Conservation (phyloP, 2,329 filamentous ascomycete genomes). For the Clarireedia paspali region DNA sequence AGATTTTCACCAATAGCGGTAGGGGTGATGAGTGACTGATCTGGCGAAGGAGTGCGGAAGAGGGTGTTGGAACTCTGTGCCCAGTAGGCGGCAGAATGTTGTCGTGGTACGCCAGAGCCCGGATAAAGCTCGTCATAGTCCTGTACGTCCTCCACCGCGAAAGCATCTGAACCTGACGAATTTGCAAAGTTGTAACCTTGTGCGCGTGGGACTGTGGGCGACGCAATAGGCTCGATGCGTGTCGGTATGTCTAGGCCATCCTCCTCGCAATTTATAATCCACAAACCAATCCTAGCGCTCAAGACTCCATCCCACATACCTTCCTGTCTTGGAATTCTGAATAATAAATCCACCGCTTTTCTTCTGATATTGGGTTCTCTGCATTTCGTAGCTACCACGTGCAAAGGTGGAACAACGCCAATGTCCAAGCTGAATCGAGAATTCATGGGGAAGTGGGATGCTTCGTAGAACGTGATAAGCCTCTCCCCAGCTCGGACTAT, state of each 20-base stretch:
- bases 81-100: neutral
- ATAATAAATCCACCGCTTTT: slow-evolving; percentile 53
- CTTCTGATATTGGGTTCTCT: slow-evolving; percentile 48
- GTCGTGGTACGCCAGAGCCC: neutral
- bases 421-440: slow-evolving; percentile 53
- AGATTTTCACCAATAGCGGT: neutral
- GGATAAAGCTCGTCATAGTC: neutral
- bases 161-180: neutral
- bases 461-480: slow-evolving; percentile 11
- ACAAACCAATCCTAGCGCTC: slow-evolving; percentile 21
- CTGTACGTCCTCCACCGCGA: neutral
- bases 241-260: slow-evolving; percentile 17
- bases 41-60: neutral
- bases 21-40: neutral
- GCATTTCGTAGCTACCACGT: slow-evolving; percentile 60
- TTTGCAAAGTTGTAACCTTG: neutral
- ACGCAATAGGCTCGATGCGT: neutral
- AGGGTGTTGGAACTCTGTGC: neutral
- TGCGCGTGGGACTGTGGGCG: neutral
- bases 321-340: slow-evolving; percentile 51
- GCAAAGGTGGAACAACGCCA: slow-evolving; percentile 57
- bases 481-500: slow-evolving; percentile 18
- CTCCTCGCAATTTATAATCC: slow-evolving; percentile 24
- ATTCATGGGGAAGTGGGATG: slow-evolving; percentile 15
- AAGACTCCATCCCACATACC: slow-evolving; percentile 54